Evolutionary conservation across 2,329 filamentous ascomycete species (phyloP), one percentile per base, ranked within the genome.

Genomic region (Volutella citrinella): DNA sequence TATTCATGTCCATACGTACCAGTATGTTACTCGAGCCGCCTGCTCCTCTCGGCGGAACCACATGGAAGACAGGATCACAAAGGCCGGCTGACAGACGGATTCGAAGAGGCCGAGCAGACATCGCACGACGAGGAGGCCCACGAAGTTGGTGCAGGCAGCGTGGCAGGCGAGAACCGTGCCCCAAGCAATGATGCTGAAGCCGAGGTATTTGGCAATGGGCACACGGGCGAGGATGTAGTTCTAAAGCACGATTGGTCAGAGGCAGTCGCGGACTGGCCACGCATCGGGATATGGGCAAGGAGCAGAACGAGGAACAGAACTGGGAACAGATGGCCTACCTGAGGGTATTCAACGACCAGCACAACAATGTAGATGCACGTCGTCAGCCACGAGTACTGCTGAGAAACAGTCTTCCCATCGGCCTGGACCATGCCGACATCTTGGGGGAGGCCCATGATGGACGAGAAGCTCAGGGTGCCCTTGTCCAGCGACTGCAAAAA

Each of bases 291-390:
- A n/a, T n/a, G n/a, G n/a, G n/a, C n/a, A n/a, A n/a, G n/a, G n/a
- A n/a, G n/a, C n/a, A n/a, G n/a, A n/a, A n/a, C n/a, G n/a, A n/a
- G n/a, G n/a, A n/a, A n/a, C n/a, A n/a, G n/a, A n/a, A n/a, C n/a
- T n/a, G n/a, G n/a, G n/a, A n/a, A n/a, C n/a, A n/a, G n/a, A n/a
- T n/a, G n/a, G n/a, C n/a, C n/a, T n/a, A n/a, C n/a, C 56, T 82
- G 82, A 0, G 84, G 84, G 51, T 85, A 87, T 56, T 87, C 83
- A 44, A 85, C 82, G 28, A 81, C 60, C 9, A 87, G 65, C 13
- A 86, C 78, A 31, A 76, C 80, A 41, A 87, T 79, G 63, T 87
- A 87, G 45, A 87, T 84, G 67, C 79, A 84, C 10, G 81, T 84
- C 0, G 79, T 84, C 32, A 88, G 65, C 83, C 83, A 87, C 15